Base-by-base conservation (phyloP, 2,329 filamentous ascomycete genomes). In the Meredithiella fracta region DNA sequence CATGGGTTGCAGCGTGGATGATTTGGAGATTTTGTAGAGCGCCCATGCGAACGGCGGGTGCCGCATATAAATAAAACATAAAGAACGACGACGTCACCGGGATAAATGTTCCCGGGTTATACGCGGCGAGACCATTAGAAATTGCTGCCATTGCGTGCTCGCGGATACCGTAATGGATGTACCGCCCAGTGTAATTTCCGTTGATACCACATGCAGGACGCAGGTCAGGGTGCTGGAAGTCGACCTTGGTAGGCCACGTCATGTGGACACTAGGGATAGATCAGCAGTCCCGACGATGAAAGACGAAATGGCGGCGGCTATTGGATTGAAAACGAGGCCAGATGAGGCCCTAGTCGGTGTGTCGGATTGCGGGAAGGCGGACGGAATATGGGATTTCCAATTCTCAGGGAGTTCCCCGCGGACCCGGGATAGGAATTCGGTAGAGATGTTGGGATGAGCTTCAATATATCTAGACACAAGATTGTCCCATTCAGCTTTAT, bases 1-100 rank as follows among this genome's bases (percentile, higher is more conserved):
- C 78, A 64, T 82, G 79, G 0, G 79, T 82, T 1, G 78, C 79
- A 31, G 75, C 69, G 62, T 82, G 78, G 53, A 82, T 80, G 26
- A 70, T 67, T 54, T 77, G 74, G 1, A 81, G 70, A 23, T 70
- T 64, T 53, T 77, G 73, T 1, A 80, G 68, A 2, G 77, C 78
- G 6, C 76, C 63, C 20, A 69, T 64, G 22, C 44, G 37, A 22
- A 31, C 44, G 23, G 59, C 58, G 23, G 9, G 40, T 11, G 51
- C 53, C 8, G 60, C 61, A 57, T 69, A 70, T 3, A 75, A 66
- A 61, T 80, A 80, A 65, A 81, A 81, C 75, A 82, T 81, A 68
- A 80, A 80, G 66, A 81, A 82, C 3, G 71, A 72, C 0, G 74
- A 74, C 1, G 78, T 82, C 37, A 80, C 66, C 0, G 78, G 78